These are phyloP conservation scores for Cryptococcus maquisensis DNA, from an alignment of 1,284 basidiomycete genomes.

Conservation along the genomic window DNA sequence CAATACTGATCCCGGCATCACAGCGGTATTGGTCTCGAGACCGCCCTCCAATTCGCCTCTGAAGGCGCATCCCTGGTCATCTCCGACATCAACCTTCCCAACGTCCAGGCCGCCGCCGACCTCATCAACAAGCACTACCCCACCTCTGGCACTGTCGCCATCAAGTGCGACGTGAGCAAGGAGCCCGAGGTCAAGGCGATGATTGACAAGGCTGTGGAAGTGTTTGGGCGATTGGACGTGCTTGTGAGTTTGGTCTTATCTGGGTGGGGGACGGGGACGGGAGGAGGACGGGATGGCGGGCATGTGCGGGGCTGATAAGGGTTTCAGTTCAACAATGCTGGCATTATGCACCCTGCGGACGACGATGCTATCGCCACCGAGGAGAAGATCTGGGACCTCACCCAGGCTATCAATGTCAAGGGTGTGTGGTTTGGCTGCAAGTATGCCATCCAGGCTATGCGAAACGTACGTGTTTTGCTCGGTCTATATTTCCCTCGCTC, in stretches of 20 bases:
- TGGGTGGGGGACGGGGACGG: background rate
- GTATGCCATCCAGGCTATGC: constrained; percentile 93
- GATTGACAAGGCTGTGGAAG: constrained; percentile 71
- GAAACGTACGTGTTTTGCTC: constrained; percentile 47
- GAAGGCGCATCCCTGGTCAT: constrained; percentile 86
- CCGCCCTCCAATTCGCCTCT: constrained; percentile 82
- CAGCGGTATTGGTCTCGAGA: constrained; percentile 85
- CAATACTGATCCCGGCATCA: background rate
- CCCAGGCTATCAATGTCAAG: constrained; percentile 92
- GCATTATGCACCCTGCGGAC: constrained; percentile 85
- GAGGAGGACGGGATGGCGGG: background rate
- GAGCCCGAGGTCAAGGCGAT: constrained; percentile 78
- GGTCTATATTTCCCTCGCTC: background rate
- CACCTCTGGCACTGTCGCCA: constrained; percentile 63
- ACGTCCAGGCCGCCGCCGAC: constrained; percentile 65
- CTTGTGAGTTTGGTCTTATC: constrained; percentile 62
- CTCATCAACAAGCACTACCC: constrained; percentile 65
- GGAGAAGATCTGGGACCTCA: constrained; percentile 91
- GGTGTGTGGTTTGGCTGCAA: constrained; percentile 99
- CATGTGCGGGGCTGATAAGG: constrained; percentile 1
- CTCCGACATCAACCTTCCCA: constrained; percentile 76
- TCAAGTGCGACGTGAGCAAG: constrained; percentile 81
- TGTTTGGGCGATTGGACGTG: constrained; percentile 85
- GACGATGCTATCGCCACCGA: constrained; percentile 93
- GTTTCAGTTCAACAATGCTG: constrained; percentile 79